Evolutionary conservation across 1,139 yeast genomes (phyloP).

Genomic region (Citeromyces hawaiiensis): DNA sequence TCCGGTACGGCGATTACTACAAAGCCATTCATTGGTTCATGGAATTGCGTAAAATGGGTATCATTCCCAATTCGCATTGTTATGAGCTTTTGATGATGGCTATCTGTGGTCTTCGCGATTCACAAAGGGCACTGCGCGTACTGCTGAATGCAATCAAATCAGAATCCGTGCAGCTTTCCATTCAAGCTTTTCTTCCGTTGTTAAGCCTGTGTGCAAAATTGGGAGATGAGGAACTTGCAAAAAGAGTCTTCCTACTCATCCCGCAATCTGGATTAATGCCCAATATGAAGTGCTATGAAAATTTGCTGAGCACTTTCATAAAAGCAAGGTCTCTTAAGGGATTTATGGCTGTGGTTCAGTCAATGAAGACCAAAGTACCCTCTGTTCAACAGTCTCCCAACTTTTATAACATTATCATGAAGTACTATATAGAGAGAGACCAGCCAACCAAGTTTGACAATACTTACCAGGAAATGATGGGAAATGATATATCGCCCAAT

Average conservation of each 20-base stretch:
- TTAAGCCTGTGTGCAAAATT: slow-evolving; percentile 16
- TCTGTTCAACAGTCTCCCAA: neutral
- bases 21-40: slow-evolving; percentile 30
- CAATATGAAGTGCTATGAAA: neutral
- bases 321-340: neutral
- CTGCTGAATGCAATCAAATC: slow-evolving; percentile 19
- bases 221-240: slow-evolving; percentile 20
- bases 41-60: slow-evolving; percentile 21
- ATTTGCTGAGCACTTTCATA: neutral
- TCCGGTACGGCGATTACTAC: slow-evolving; percentile 28
- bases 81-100: slow-evolving; percentile 27
- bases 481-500: neutral
- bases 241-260: slow-evolving; percentile 14
- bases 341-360: neutral
- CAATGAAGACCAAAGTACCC: neutral
- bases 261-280: slow-evolving; percentile 7
- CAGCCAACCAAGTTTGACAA: neutral
- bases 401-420: slow-evolving; percentile 1
- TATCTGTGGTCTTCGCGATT: slow-evolving; percentile 23
- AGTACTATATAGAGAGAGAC: neutral
- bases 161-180: slow-evolving; percentile 7
- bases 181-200: slow-evolving; percentile 16
- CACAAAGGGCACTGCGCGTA: slow-evolving; percentile 25
- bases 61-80: slow-evolving; percentile 22
- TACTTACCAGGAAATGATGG: neutral